Evolutionary conservation across 352 stramenopile genomes (phyloP).

Genomic region (Halophytophthora polymorphica): DNA sequence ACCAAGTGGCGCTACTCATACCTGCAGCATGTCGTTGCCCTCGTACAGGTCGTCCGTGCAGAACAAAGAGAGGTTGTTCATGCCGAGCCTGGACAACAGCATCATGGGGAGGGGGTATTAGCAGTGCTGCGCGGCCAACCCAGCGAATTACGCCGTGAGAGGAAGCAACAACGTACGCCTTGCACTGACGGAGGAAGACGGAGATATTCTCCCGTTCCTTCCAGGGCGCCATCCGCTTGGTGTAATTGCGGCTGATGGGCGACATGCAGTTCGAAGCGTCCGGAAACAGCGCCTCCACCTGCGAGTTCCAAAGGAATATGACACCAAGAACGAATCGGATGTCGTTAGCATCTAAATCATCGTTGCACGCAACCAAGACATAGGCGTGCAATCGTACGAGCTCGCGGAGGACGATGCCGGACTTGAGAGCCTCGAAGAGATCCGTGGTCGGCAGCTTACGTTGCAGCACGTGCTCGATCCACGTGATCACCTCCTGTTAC

Average conservation of each 20-base stretch:
- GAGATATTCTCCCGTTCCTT: constrained; percentile 85
- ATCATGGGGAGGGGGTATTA: constrained; percentile 4
- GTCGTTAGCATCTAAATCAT: not conserved
- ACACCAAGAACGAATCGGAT: not conserved
- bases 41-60: constrained; percentile 85
- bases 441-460: constrained; percentile 49
- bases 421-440: constrained; percentile 66
- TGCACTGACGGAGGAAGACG: constrained; percentile 79
- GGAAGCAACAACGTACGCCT: constrained; percentile 38
- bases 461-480: constrained; percentile 70
- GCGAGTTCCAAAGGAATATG: not conserved
- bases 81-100: constrained; percentile 49
- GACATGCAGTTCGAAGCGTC: constrained; percentile 44
- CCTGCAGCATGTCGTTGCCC: constrained; percentile 83
- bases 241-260: constrained; percentile 78
- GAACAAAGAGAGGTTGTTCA: constrained; percentile 79
- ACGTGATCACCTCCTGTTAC: constrained; percentile 59
- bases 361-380: not conserved
- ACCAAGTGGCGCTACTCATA: not conserved
- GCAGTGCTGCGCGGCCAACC: not conserved
- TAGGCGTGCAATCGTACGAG: constrained; percentile 26
- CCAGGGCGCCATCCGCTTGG: constrained; percentile 68
- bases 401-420: constrained; percentile 73
- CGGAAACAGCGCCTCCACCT: constrained; percentile 63
- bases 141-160: not conserved